phyloP scores from a whole-genome alignment of 306 rosid species.

The Senna tora region DNA sequence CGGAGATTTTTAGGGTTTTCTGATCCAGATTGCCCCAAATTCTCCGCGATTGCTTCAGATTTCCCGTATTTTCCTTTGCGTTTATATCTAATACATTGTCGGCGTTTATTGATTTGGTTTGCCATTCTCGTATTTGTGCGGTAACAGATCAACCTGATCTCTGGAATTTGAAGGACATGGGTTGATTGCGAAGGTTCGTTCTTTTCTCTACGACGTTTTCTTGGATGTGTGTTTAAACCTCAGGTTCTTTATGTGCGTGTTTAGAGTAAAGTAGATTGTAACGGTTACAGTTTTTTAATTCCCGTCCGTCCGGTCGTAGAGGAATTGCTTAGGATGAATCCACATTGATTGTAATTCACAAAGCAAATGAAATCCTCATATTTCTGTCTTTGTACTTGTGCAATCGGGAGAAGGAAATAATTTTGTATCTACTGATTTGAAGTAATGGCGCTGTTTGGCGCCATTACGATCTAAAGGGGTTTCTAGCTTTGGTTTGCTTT shows the following conservation, averaged over 20 bases:
- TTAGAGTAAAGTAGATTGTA: constrained; percentile 2
- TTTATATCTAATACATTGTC: not conserved
- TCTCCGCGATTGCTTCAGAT: constrained; percentile 20
- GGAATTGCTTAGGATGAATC: constrained; percentile 1
- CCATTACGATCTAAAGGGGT: not conserved
- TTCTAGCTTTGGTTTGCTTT: constrained; percentile 3
- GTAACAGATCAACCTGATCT: constrained; percentile 30
- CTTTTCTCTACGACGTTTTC: constrained; percentile 2
- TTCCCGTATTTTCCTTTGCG: not conserved
- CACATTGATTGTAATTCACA: constrained; percentile 15
- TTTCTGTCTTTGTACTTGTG: constrained; percentile 5
- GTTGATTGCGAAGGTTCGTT: constrained; percentile 48
- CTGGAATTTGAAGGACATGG: constrained; percentile 39
- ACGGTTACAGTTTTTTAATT: not conserved
- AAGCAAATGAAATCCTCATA: not conserved
- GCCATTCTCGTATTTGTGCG: constrained; percentile 2
- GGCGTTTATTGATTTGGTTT: not conserved
- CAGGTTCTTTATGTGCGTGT: not conserved
- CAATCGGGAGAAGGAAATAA: not conserved
- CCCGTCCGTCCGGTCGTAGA: constrained; percentile 1
- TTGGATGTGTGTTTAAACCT: not conserved
- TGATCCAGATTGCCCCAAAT: constrained; percentile 36
- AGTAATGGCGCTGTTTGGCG: constrained; percentile 31
- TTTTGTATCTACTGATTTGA: not conserved
- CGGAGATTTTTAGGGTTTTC: constrained; percentile 67